Evolutionary conservation across 768 basidiomycete genomes (phyloP).

Genomic region (Tulasnella sp.): DNA sequence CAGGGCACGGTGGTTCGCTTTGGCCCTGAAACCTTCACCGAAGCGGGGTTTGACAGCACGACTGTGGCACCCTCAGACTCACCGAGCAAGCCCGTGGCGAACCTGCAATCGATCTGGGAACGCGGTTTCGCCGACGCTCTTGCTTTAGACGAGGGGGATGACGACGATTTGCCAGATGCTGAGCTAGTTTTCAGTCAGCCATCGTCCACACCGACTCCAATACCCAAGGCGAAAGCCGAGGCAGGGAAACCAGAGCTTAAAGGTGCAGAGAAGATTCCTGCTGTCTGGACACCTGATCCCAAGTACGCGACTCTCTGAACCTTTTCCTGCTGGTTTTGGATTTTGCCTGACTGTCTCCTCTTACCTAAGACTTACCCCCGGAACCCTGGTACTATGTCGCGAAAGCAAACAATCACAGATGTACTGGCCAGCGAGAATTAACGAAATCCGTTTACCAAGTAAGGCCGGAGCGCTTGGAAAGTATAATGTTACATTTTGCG

Average conservation of each 20-base stretch:
- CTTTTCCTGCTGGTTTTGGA: neutral
- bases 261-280: neutral
- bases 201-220: neutral
- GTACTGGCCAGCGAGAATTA: constrained; percentile 16
- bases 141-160: neutral
- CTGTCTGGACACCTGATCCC: constrained; percentile 7
- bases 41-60: neutral
- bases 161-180: constrained; percentile 16
- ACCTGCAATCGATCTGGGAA: neutral
- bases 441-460: neutral
- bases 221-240: neutral
- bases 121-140: neutral
- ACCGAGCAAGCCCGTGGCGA: neutral
- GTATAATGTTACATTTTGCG: constrained; percentile 3
- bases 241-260: neutral
- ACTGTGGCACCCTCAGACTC: neutral
- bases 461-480: neutral
- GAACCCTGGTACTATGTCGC: neutral
- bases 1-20: neutral
- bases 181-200: neutral
- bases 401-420: neutral
- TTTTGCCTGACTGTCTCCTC: neutral
- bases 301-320: neutral
- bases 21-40: neutral
- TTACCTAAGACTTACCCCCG: neutral